Base-by-base conservation (phyloP, 1,284 basidiomycete genomes). In the Stereum hirsutum region DNA sequence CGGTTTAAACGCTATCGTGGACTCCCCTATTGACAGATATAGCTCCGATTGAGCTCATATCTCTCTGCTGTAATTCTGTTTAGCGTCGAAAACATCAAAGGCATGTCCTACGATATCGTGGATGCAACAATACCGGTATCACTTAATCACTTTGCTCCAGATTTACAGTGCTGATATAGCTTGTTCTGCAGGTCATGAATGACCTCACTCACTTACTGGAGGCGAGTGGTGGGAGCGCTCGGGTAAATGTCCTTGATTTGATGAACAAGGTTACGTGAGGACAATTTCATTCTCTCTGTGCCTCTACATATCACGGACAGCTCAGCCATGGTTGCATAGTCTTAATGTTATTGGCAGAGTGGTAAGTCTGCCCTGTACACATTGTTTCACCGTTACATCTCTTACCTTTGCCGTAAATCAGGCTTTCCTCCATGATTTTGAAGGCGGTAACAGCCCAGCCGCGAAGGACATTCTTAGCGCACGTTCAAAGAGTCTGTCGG, bases 391-490 rank as follows among this genome's bases (percentile, higher is more conserved):
- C n/a, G n/a, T n/a, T n/a, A n/a, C n/a, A n/a, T n/a, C n/a, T n/a
- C n/a, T n/a, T n/a, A n/a, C n/a, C n/a, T n/a, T n/a, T n/a, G n/a
- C n/a, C n/a, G n/a, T 2, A 21, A 4, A 12, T 7, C 28, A 47
- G 50, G 45, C 47, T 10, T 49, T 53, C 26, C 27, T 47, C 27
- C 51, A 56, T 30, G 57, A 60, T 36, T 60, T 60, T 41, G 42
- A 51, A 19, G 50, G 46, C n/a, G 58, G 58, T 1, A 42, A 52
- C 24, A 53, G 48, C 31, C 21, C 44, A 1, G 54, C 56, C 3
- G 57, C 57, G 1, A 25, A 47, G 26, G 19, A 44, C 6, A 57
- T 60, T 21, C 39, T 52, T 11, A 34, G 35, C 2, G 42, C 47
- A 4, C 47, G 54, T 31, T 49, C 46, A 23, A 23, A 41, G 15